Base-by-base conservation (phyloP, 257 asterid species). In the Asclepias syriaca region DNA sequence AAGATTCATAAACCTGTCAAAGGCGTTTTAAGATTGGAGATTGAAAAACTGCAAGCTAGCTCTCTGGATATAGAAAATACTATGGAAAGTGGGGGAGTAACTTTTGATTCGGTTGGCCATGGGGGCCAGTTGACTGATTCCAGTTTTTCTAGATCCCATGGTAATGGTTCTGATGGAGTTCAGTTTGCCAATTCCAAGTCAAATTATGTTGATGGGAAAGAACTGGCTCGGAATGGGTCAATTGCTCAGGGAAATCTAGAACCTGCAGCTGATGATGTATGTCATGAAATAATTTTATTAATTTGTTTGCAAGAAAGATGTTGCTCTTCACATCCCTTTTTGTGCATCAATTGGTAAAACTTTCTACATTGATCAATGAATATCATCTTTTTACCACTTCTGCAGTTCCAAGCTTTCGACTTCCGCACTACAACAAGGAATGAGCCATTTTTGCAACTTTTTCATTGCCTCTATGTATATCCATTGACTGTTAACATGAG, bases 391-490 rank as follows among this genome's bases (percentile, higher is more conserved):
- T 69, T 63, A 63, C 45, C 72, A 69, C 50, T 59, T 85, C 78
- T 77, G 39, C 96, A 95, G 99, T 88, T 90, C 82, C 96, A 92
- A 82, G 98, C 99, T 56, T 95, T 95, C 80, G 99, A 95, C 89
- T 95, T 95, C 75, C 96, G 98, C 81, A 86, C 90, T 54, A 92
- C 96, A 19, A 88, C 96, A 60, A 95, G 98, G 87, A 95, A 92
- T 65, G 98, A 95, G 81, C 99, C 99, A 50, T 95, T 90, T 88
- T 83, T 90, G 86, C 97, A 92, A 84, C 98, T 86, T 81, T 95
- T 95, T 78, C 99, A 95, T 81, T 92, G 97, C 84, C 97, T 95
- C 67, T 95, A 92, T 88, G 94, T 92, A 76, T 87, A 92, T 83
- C 99, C 99, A 40, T 78, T 90, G 86, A 90, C 90, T 75, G 94